Conservation (phyloP, 2,329 filamentous ascomycete species). For the Aspergillus pseudoterreus region DNA sequence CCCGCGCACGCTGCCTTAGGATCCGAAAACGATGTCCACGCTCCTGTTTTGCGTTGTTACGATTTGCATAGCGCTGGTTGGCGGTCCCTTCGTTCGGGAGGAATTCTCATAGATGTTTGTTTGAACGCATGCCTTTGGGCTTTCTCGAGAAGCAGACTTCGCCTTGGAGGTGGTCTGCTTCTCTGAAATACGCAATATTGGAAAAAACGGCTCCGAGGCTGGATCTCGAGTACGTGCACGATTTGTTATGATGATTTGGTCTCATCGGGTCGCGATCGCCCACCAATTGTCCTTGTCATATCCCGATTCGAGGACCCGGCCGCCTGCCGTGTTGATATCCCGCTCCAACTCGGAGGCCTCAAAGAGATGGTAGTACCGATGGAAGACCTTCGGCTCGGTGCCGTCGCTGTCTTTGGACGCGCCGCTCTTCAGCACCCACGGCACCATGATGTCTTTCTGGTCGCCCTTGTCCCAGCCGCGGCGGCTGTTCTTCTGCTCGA, state of each 20-base stretch:
- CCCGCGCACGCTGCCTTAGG: conserved; percentile 35
- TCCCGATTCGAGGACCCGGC: conserved; percentile 70
- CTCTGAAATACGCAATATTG: conserved; percentile 7
- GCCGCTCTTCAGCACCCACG: conserved; percentile 71
- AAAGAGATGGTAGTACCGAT: conserved; percentile 95
- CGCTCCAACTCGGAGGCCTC: conserved; percentile 79
- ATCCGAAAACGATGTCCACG: conserved; percentile 15
- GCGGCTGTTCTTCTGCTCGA: conserved; percentile 84
- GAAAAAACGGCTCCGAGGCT: conserved; percentile 22
- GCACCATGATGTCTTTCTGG: conserved; percentile 89
- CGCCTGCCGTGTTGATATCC: conserved; percentile 71
- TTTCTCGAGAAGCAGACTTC: neutral
- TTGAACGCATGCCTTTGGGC: conserved; percentile 2
- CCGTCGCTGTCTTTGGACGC: conserved; percentile 41
- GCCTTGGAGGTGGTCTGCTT: too few species aligned
- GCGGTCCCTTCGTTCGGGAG: conserved; percentile 32
- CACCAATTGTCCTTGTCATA: conserved; percentile 99
- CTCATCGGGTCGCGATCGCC: conserved; percentile 59
- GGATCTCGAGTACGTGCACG: conserved; percentile 24
- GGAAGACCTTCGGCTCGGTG: conserved; percentile 49
- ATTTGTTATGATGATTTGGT: conserved; percentile 16
- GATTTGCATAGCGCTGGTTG: conserved; percentile 39
- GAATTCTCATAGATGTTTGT: conserved; percentile 24
- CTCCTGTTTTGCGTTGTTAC: conserved; percentile 28
- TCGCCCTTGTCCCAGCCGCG: conserved; percentile 82